Conservation (phyloP, 805 yeast species). For the Yarrowia alimentaria region DNA sequence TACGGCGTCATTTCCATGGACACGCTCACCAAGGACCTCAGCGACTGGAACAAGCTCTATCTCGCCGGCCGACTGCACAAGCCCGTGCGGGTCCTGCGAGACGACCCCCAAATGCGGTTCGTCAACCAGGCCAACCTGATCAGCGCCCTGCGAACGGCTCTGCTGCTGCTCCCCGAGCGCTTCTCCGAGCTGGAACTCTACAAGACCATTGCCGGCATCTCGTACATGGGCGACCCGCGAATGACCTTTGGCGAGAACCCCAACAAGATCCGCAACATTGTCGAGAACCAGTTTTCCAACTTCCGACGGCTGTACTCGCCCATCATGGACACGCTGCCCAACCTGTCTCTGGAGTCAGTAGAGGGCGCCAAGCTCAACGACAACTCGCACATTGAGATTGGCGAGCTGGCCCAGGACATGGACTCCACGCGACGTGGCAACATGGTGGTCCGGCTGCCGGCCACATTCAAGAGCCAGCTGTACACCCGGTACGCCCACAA, state of each 20-base stretch:
- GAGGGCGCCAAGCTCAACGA: slow-evolving; percentile 32
- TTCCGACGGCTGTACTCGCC: slow-evolving; percentile 79
- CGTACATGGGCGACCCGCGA: slow-evolving; percentile 89
- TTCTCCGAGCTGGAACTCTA: slow-evolving; percentile 68
- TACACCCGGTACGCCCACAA: slow-evolving; percentile 35
- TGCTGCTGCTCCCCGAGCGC: slow-evolving; percentile 50
- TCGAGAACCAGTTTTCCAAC: slow-evolving; percentile 63
- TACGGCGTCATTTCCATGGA: slow-evolving; percentile 80
- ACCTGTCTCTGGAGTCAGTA: slow-evolving; percentile 33
- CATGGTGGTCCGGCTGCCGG: slow-evolving; percentile 50
- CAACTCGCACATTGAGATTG: slow-evolving; percentile 37
- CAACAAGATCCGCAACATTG: slow-evolving; percentile 80
- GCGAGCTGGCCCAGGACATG: slow-evolving; percentile 40
- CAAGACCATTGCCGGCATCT: slow-evolving; percentile 70
- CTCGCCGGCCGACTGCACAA: slow-evolving; percentile 92
- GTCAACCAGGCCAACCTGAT: slow-evolving; percentile 74
- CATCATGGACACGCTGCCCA: slow-evolving; percentile 47
- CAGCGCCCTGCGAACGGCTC: slow-evolving; percentile 70
- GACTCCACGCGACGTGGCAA: slow-evolving; percentile 44
- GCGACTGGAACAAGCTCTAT: slow-evolving; percentile 83
- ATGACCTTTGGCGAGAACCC: slow-evolving; percentile 90
- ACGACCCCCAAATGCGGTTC: slow-evolving; percentile 59
- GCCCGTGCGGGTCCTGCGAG: slow-evolving; percentile 76
- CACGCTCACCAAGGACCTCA: slow-evolving; percentile 61
- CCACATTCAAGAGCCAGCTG: slow-evolving; percentile 47